Evolutionary conservation across 768 basidiomycete species (phyloP).

Genomic region (Lenzites betulinus): DNA sequence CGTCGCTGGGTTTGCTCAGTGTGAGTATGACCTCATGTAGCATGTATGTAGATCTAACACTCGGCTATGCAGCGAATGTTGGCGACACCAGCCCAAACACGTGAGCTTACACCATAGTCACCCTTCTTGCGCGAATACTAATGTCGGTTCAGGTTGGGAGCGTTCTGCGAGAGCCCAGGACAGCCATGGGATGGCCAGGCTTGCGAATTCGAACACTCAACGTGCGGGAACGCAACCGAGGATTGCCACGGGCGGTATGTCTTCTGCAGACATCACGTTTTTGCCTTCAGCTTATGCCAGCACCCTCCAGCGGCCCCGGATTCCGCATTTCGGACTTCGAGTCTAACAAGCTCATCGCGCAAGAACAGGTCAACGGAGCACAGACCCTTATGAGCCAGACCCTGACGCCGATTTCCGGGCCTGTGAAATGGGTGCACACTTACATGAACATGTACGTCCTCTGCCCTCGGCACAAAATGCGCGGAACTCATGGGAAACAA

Average conservation of each 20-base stretch:
- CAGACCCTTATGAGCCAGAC: slow-evolving; percentile 56
- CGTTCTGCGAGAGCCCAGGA: slow-evolving; percentile 79
- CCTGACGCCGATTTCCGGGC: slow-evolving; percentile 53
- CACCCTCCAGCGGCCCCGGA: slow-evolving; percentile 61
- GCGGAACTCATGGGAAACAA: no score
- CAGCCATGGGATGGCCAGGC: slow-evolving; percentile 62
- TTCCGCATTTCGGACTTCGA: slow-evolving; percentile 76
- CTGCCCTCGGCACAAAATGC: no score
- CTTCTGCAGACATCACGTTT: not conserved
- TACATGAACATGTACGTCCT: slow-evolving; percentile 65
- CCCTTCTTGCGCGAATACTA: no score
- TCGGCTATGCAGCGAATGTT: slow-evolving; percentile 59
- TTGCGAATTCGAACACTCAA: slow-evolving; percentile 73
- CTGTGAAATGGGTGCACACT: slow-evolving; percentile 69
- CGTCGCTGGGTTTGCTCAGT: slow-evolving; percentile 75
- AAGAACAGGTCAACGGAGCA: slow-evolving; percentile 70
- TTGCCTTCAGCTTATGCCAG: not conserved
- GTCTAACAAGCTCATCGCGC: slow-evolving; percentile 73
- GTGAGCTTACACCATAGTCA: slow-evolving; percentile 40
- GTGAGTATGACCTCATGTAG: slow-evolving; percentile 40
- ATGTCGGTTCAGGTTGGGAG: slow-evolving; percentile 50
- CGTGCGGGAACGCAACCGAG: slow-evolving; percentile 68
- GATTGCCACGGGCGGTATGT: slow-evolving; percentile 72
- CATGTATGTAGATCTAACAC: slow-evolving; percentile 9
- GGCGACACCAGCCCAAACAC: slow-evolving; percentile 82